These are phyloP conservation scores for Lactarius akahatsu DNA, from an alignment of 768 basidiomycete genomes.

Conservation along the genomic window DNA sequence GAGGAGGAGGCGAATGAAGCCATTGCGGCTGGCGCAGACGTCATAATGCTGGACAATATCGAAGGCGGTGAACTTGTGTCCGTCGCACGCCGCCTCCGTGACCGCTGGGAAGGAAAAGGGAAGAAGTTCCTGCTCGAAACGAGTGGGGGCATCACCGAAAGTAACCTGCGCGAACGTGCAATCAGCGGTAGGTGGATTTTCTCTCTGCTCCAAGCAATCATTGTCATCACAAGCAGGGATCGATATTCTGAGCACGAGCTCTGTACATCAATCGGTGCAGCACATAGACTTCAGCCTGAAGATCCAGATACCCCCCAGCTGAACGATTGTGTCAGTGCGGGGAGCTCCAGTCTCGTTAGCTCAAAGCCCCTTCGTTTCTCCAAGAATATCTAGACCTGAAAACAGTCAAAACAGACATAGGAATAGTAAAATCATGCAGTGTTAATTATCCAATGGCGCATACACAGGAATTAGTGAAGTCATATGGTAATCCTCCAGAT, in stretches of 20 bases:
- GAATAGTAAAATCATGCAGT: too few species aligned
- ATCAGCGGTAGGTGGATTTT: conserved; percentile 65
- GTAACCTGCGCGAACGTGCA: conserved; percentile 74
- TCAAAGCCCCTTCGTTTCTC: neutral
- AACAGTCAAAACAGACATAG: neutral
- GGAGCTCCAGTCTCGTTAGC: neutral
- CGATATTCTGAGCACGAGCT: conserved; percentile 91
- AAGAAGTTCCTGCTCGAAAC: conserved; percentile 85
- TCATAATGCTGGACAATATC: conserved; percentile 95
- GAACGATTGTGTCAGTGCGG: neutral
- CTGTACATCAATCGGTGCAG: conserved; percentile 86
- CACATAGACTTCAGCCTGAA: conserved; percentile 98
- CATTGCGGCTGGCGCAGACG: conserved; percentile 92
- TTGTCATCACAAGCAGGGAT: conserved; percentile 56
- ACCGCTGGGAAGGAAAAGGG: conserved; percentile 75
- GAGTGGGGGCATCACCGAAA: conserved; percentile 92
- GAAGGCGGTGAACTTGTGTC: conserved; percentile 68
- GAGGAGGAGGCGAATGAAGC: conserved; percentile 94
- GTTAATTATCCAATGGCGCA: too few species aligned
- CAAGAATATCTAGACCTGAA: neutral
- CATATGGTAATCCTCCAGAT: too few species aligned
- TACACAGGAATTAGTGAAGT: too few species aligned
- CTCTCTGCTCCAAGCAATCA: neutral
- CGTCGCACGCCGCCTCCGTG: conserved; percentile 69
- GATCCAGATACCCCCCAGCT: conserved; percentile 58